phyloP scores from a whole-genome alignment of 2,329 filamentous ascomycete genomes.

The Diplodia scrobiculata region DNA sequence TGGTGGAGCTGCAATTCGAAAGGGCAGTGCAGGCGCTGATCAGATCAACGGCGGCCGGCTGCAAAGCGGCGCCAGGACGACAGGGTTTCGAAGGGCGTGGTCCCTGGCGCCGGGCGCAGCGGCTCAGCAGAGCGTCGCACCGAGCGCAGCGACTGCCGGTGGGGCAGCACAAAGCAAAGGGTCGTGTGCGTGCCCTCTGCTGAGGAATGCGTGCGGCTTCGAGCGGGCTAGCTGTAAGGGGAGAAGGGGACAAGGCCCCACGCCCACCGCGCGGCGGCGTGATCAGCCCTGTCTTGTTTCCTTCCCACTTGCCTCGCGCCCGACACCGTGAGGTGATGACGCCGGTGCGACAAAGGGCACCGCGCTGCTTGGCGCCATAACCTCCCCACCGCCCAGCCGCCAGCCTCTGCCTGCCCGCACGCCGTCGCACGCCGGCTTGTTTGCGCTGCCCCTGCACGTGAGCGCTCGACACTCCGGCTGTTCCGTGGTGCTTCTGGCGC shows the following conservation, averaged over 20 bases:
- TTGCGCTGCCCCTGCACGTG: slow-evolving; percentile 6
- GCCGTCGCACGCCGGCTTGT: neutral
- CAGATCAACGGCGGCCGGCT: slow-evolving; percentile 18
- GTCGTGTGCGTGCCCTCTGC: slow-evolving; percentile 13
- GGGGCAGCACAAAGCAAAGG: slow-evolving; percentile 24
- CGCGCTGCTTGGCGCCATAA: slow-evolving; percentile 2
- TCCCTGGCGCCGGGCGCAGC: slow-evolving; percentile 24
- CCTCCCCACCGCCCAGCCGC: neutral
- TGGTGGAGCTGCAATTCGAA: slow-evolving; percentile 16
- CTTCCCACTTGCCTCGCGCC: neutral
- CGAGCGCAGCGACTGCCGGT: slow-evolving; percentile 13
- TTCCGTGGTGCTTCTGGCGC: slow-evolving; percentile 20
- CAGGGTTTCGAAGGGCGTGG: slow-evolving; percentile 16
- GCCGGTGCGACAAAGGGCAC: slow-evolving; percentile 4
- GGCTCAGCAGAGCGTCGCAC: slow-evolving; percentile 23
- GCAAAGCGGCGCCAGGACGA: slow-evolving; percentile 15
- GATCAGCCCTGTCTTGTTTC: neutral
- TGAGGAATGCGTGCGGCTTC: slow-evolving; percentile 13
- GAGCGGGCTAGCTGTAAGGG: neutral
- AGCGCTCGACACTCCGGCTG: slow-evolving; percentile 14
- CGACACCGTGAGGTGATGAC: neutral
- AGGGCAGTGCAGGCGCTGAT: slow-evolving; percentile 19
- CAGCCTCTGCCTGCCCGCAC: neutral
- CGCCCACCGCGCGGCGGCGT: neutral
- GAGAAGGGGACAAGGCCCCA: neutral